Conservation (phyloP, 305 asterid genomes). For the Fraxinus sp. region DNA sequence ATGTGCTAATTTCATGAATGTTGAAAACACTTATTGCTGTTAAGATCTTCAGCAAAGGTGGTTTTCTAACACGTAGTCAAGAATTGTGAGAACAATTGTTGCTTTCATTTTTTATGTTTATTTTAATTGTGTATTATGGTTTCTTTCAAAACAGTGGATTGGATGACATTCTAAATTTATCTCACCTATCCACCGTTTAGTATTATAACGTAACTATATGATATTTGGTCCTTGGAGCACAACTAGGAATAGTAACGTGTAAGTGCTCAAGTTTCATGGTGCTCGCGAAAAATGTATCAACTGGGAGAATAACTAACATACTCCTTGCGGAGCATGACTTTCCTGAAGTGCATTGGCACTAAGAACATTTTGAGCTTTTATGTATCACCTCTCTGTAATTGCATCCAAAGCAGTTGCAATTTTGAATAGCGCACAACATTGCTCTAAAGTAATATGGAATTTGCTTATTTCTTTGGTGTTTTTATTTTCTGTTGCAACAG, state of each 20-base stretch:
- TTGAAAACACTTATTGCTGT: not conserved
- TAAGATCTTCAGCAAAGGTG: not conserved
- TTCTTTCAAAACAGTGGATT: too few species aligned
- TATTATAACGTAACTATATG: not conserved
- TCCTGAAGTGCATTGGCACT: not conserved
- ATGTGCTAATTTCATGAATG: not conserved
- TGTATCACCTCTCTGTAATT: not conserved
- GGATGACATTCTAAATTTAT: too few species aligned
- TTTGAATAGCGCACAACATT: not conserved
- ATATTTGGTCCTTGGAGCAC: not conserved
- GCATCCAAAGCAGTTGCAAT: constrained; percentile 2
- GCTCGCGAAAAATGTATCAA: not conserved
- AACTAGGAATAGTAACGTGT: not conserved
- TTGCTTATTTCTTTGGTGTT: constrained; percentile 14
- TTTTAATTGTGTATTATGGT: too few species aligned
- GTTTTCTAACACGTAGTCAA: not conserved
- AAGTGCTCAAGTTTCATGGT: not conserved
- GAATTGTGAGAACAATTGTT: not conserved
- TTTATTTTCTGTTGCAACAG: constrained; percentile 46
- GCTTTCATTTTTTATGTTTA: not conserved
- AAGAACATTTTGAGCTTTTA: not conserved
- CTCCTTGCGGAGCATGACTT: not conserved
- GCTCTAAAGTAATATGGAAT: not conserved
- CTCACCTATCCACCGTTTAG: not conserved
- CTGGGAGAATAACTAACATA: not conserved